These are phyloP conservation scores for Micractinium sp. DNA, from an alignment of 139 green algal genomes.

Conservation along the genomic window DNA sequence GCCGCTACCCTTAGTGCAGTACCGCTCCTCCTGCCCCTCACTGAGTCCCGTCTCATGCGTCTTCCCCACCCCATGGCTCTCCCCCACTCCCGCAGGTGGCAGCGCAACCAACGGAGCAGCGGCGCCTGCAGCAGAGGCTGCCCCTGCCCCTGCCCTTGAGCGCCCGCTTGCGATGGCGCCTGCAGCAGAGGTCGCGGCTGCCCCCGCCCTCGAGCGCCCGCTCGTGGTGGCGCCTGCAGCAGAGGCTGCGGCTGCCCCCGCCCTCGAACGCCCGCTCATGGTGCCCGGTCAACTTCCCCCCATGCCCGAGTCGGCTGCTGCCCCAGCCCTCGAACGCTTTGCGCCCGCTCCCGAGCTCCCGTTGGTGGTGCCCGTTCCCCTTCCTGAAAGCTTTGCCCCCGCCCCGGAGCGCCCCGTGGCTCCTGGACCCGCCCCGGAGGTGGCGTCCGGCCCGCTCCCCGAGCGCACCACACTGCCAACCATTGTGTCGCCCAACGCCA, in stretches of 20 bases:
- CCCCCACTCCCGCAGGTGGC: no score
- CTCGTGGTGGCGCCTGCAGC: not conserved
- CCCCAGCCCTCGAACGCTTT: not conserved
- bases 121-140: no score
- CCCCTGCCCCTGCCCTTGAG: no score
- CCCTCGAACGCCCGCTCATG: not conserved
- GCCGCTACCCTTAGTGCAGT: not conserved
- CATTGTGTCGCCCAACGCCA: not conserved
- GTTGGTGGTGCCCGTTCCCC: not conserved
- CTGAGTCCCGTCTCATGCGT: no score
- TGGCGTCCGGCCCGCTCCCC: not conserved
- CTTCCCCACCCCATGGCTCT: no score
- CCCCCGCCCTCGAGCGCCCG: not conserved
- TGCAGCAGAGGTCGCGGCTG: no score
- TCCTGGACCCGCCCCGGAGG: not conserved
- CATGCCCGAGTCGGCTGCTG: no score
- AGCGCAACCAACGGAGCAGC: no score
- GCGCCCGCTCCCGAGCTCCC: not conserved
- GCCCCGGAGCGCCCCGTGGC: not conserved
- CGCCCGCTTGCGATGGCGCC: no score
- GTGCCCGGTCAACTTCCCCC: not conserved
- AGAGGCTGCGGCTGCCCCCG: not conserved
- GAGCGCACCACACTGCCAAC: not conserved
- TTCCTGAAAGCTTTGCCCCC: not conserved
- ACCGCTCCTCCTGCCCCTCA: not conserved